These are phyloP conservation scores for Amanita pallidorosea DNA, from an alignment of 768 basidiomycete genomes.

Conservation along the genomic window DNA sequence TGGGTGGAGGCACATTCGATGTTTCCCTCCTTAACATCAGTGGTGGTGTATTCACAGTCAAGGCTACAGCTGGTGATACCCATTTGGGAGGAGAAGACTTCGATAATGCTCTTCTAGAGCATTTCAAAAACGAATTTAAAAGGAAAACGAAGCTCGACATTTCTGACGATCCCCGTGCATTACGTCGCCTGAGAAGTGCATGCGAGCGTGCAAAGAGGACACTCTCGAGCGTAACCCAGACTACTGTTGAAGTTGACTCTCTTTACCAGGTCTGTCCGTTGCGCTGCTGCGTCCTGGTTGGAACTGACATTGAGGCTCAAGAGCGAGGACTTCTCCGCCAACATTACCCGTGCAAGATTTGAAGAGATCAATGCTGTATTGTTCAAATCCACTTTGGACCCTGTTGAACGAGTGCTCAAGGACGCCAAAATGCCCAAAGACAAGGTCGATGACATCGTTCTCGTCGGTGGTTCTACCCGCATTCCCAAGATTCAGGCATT, in stretches of 20 bases:
- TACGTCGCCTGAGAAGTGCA: constrained; percentile 90
- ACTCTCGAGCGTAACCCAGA: constrained; percentile 95
- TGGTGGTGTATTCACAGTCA: constrained; percentile 98
- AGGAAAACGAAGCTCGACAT: constrained; percentile 95
- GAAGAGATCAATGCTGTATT: constrained; percentile 95
- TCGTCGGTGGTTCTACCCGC: constrained; percentile 99
- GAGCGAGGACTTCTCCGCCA: constrained; percentile 98
- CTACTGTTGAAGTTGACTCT: constrained; percentile 98
- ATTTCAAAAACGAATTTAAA: constrained; percentile 99
- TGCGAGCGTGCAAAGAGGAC: constrained; percentile 99
- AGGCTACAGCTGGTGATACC: constrained; percentile 98
- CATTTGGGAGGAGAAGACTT: constrained; percentile 99
- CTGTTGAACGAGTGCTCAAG: constrained; percentile 98
- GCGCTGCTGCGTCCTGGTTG: background rate
- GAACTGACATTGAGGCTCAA: constrained; percentile 15
- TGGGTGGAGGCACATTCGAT: constrained; percentile 99
- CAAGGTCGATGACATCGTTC: constrained; percentile 98
- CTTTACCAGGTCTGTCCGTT: constrained; percentile 67
- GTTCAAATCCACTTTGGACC: constrained; percentile 97
- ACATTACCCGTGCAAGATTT: constrained; percentile 98
- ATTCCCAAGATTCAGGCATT: constrained; percentile 98
- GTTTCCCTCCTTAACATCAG: constrained; percentile 97
- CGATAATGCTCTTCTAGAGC: constrained; percentile 94
- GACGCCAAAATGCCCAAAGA: constrained; percentile 97
- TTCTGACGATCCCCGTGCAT: constrained; percentile 92